Base-by-base conservation (phyloP, 2,329 filamentous ascomycete genomes). In the Fusarium sp. region DNA sequence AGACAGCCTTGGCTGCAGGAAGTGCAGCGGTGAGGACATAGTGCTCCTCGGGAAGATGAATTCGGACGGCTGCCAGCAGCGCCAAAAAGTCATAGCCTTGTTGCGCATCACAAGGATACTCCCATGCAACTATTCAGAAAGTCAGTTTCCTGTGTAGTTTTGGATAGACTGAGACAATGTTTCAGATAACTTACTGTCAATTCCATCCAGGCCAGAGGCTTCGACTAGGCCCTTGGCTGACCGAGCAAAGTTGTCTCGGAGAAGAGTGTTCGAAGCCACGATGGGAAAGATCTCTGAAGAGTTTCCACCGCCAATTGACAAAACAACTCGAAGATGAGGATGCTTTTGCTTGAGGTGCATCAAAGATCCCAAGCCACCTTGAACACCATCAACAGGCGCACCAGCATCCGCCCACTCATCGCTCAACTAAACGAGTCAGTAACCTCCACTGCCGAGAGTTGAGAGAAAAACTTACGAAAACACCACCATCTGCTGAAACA, bases 321-420 rank as follows among this genome's bases (percentile, higher is more conserved):
- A 82, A 16, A 95, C 85, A n/a, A 94, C 87, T 73, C 91, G 90
- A 57, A 96, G 83, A 76, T 92, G 88, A 32, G 86, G 87, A 76
- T 94, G 89, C 72, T 88, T 87, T 71, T 88, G 84, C 79, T 95
- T 95, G 68, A 95, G 84, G 68, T 90, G 85, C 79, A 90, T 89
- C 74, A 95, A 87, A 12, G 93, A 92, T 32, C 91, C 89, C 55
- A 96, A 82, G 46, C 91, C 93, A 43, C 91, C 92, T 50, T 88
- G 84, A 6, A 88, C 86, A 45, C 91, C 92, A 72, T 95, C 91
- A 49, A 94, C 91, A 20, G 89, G 88, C 75, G 90, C 91, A 74
- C 90, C 86, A 43, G 87, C 84, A 82, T 95, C 93, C 47, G 91
- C 92, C 87, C 88, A 93, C 79, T 93, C 91, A 79, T 96, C 92